These are phyloP conservation scores for Aspergillus sp. DNA, from an alignment of 2,329 filamentous ascomycete genomes.

Conservation along the genomic window DNA sequence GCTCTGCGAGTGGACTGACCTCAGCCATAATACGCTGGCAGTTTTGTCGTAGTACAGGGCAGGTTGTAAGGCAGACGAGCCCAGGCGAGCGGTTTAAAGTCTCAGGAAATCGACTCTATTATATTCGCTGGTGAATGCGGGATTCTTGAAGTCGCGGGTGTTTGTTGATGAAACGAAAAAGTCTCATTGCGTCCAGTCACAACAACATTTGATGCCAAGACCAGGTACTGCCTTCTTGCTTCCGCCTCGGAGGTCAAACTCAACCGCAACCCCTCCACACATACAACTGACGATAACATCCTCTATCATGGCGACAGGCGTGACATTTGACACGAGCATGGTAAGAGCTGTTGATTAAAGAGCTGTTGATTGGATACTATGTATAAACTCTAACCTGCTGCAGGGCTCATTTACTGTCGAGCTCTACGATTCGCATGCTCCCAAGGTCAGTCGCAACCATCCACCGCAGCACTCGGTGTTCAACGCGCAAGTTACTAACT, in stretches of 20 bases:
- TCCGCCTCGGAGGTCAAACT: slow-evolving; percentile 18
- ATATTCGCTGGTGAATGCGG: background rate
- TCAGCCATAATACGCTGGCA: slow-evolving; percentile 29
- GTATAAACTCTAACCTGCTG: slow-evolving; percentile 15
- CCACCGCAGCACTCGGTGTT: background rate
- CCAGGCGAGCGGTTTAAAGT: background rate
- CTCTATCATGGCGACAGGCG: slow-evolving; percentile 68
- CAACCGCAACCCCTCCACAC: background rate
- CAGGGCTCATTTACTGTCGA: slow-evolving; percentile 83
- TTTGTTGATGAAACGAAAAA: slow-evolving; percentile 7
- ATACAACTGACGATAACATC: background rate
- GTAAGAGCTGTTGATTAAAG: slow-evolving; percentile 48
- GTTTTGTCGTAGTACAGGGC: background rate
- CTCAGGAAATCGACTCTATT: background rate
- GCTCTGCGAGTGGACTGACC: slow-evolving; percentile 37
- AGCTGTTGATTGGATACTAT: background rate
- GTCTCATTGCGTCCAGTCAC: background rate
- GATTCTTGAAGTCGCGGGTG: slow-evolving; percentile 2
- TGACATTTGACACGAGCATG: slow-evolving; percentile 83
- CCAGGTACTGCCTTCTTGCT: slow-evolving; percentile 5
- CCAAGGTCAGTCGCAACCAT: slow-evolving; percentile 51
- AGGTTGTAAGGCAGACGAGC: background rate
- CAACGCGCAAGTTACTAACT: slow-evolving; percentile 16
- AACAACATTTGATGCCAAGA: slow-evolving; percentile 23
- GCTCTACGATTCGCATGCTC: slow-evolving; percentile 86